Evolutionary conservation across 306 rosid species (phyloP).

Genomic region (Cercis canadensis): DNA sequence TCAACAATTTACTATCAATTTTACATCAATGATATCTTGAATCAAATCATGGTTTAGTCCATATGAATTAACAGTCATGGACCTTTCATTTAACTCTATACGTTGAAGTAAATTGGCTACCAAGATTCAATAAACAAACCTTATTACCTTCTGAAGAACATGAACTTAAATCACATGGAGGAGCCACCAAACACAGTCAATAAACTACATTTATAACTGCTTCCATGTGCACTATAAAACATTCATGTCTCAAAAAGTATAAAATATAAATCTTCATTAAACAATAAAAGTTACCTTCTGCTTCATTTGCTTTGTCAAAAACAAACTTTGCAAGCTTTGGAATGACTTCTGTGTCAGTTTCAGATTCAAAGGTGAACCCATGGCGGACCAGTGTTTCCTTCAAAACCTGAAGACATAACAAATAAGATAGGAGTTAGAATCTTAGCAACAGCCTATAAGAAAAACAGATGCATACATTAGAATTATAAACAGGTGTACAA

Average conservation of each 20-base stretch:
- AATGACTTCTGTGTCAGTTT: constrained; percentile 96
- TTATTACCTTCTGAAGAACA: not conserved
- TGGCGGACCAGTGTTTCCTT: constrained; percentile 82
- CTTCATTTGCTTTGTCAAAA: constrained; percentile 90
- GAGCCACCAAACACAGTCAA: not conserved
- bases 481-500: not conserved
- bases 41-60: constrained; percentile 14
- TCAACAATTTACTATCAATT: not conserved
- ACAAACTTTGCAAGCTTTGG: constrained; percentile 97
- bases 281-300: constrained; percentile 54
- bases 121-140: constrained; percentile 6
- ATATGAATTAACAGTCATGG: not conserved
- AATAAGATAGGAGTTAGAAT: not conserved
- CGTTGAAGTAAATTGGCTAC: not conserved
- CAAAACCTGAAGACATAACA: constrained; percentile 68
- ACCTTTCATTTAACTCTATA: not conserved
- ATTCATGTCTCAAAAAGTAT: not conserved
- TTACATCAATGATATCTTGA: constrained; percentile 20
- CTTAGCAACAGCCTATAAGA: constrained; percentile 13
- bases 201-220: not conserved
- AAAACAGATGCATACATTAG: not conserved
- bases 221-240: not conserved
- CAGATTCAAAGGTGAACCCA: constrained; percentile 87
- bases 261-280: constrained; percentile 7
- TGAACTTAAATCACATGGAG: not conserved